phyloP scores from a whole-genome alignment of 495 filamentous ascomycete species.

The Trichoderma asperelloides region DNA sequence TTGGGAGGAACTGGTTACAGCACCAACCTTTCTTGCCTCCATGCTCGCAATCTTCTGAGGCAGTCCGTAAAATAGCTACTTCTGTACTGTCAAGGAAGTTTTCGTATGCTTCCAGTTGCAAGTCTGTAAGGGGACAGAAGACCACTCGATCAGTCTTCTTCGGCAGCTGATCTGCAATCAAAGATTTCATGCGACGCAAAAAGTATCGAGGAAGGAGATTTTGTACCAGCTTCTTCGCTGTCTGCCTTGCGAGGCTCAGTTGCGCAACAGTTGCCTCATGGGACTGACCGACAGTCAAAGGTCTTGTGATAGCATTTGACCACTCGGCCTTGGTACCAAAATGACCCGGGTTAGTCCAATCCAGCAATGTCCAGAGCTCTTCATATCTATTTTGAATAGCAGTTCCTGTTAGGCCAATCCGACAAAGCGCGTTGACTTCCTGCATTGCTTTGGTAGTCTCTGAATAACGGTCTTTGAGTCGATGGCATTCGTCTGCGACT shows the following conservation, averaged over 20 bases:
- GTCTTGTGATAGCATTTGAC: slow-evolving; percentile 66
- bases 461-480: slow-evolving; percentile 72
- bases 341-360: slow-evolving; percentile 90
- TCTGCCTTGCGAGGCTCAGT: slow-evolving; percentile 70
- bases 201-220: slow-evolving; percentile 91
- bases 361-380: slow-evolving; percentile 91
- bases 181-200: slow-evolving; percentile 81
- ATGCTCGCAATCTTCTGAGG: slow-evolving; percentile 63
- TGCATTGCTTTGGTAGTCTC: slow-evolving; percentile 84
- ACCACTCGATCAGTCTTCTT: slow-evolving; percentile 93
- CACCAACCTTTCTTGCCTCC: slow-evolving; percentile 75
- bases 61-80: slow-evolving; percentile 56
- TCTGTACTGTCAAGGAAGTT: slow-evolving; percentile 65
- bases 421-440: slow-evolving; percentile 81
- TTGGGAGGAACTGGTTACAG: slow-evolving; percentile 52
- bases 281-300: slow-evolving; percentile 73
- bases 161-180: slow-evolving; percentile 91
- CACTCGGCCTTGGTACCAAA: slow-evolving; percentile 74
- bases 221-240: slow-evolving; percentile 75
- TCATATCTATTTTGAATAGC: slow-evolving; percentile 98
- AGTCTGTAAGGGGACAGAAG: slow-evolving; percentile 82
- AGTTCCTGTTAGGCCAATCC: slow-evolving; percentile 90
- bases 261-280: slow-evolving; percentile 86
- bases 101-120: slow-evolving; percentile 79
- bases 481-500: slow-evolving; percentile 94